Evolutionary conservation across 2,329 filamentous ascomycete species (phyloP).

Genomic region (Clarireedia monteithiana): DNA sequence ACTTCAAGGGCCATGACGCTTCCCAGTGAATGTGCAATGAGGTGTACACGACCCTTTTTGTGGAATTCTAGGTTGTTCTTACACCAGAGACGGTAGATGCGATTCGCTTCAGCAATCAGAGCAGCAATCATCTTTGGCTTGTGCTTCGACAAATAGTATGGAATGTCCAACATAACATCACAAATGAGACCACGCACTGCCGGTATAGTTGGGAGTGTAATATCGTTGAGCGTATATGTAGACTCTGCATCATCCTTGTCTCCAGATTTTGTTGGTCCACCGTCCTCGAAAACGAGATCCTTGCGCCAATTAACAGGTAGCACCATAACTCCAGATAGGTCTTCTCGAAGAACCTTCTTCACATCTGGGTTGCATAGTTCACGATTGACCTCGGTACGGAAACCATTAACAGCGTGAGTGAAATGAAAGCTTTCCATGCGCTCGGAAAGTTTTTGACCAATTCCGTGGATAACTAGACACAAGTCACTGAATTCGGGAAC

Average conservation of each 20-base stretch:
- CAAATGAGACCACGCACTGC: slow-evolving; percentile 91
- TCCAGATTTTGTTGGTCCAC: slow-evolving; percentile 50
- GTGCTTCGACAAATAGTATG: slow-evolving; percentile 94
- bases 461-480: slow-evolving; percentile 86
- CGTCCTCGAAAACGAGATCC: slow-evolving; percentile 79
- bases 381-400: slow-evolving; percentile 77
- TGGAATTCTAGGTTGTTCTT: slow-evolving; percentile 84
- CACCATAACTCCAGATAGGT: slow-evolving; percentile 88
- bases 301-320: slow-evolving; percentile 92
- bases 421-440: slow-evolving; percentile 95
- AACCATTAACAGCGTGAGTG: slow-evolving; percentile 88
- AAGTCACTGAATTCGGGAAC: slow-evolving; percentile 74
- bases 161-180: slow-evolving; percentile 97
- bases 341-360: slow-evolving; percentile 65
- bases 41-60: slow-evolving; percentile 73
- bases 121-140: slow-evolving; percentile 92
- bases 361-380: slow-evolving; percentile 70
- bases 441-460: slow-evolving; percentile 93
- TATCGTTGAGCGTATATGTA: slow-evolving; percentile 69
- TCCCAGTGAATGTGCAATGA: slow-evolving; percentile 89
- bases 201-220: slow-evolving; percentile 84
- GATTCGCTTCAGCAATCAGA: slow-evolving; percentile 82
- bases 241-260: slow-evolving; percentile 49
- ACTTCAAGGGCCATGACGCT: slow-evolving; percentile 93
- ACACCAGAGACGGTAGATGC: slow-evolving; percentile 94